Base-by-base conservation (phyloP, 2,329 filamentous ascomycete species). In the Blastomyces parvus region DNA sequence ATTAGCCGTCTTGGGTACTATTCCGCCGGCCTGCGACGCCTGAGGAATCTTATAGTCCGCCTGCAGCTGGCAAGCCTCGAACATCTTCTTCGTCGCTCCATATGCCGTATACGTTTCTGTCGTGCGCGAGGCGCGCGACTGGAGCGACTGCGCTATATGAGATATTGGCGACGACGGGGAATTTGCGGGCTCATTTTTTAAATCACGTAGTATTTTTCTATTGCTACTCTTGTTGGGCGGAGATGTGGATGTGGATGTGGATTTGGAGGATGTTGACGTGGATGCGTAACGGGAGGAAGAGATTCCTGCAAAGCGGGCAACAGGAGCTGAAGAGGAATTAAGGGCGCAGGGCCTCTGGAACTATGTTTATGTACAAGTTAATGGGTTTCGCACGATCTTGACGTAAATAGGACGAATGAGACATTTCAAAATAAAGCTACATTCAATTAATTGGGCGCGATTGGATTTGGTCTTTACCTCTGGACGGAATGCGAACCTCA, bases 41-140 rank as follows among this genome's bases (percentile, higher is more conserved):
- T 88, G 82, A 1, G 88, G 84, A 63, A 96, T 90, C 61, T 80
- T 84, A 76, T 97, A 97, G 66, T 87, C 84, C 56, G 89, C 91
- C 67, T 89, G 85, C 64, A 77, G 78, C 9, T 87, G 83, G 77
- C 90, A 95, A 66, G 85, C 82, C 72, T 88, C 87, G 79, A 91
- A 92, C 64, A 97, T 80, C 64, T 83, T 80, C 77, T 95, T 88
- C 33, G 91, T 94, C 60, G 86, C 85, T 64, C 86, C 87, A 72
- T 94, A 89, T 42, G 91, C 89, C 62, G 88, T 84, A 74, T 97
- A 97, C 14, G 85, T 86, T 70, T 87, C 85, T 9, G 81, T 82
- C 1, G 78, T 75, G 58, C 70, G 72, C 60, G 75, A 70, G 67
- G 77, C 73, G 42, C 73, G 69, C 14, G 72, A 70, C 42, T 70